Percentiles rank a stretch among this genome's conserved stretches.
phyloP scores from a whole-genome alignment of 495 filamentous ascomycete genomes.

The Penicillium pulvis region DNA sequence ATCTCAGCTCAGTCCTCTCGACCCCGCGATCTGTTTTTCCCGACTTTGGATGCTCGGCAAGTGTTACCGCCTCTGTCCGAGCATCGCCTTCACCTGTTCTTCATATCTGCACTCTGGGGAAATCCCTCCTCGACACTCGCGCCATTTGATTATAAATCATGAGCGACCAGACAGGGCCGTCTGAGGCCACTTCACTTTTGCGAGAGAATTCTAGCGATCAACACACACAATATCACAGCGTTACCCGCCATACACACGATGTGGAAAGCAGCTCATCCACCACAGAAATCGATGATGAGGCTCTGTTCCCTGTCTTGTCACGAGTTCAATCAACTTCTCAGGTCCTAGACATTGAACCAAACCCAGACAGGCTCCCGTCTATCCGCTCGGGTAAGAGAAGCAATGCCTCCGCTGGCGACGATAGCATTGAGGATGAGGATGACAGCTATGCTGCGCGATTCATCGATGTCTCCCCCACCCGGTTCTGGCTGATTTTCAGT shows the following conservation, averaged over 20 bases:
- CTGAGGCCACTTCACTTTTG: slow-evolving; percentile 26
- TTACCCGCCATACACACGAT: slow-evolving; percentile 13
- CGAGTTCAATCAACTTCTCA: slow-evolving; percentile 36
- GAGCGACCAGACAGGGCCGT: not conserved
- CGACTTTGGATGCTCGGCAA: not conserved
- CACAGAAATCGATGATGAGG: slow-evolving; percentile 24
- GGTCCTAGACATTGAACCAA: slow-evolving; percentile 34
- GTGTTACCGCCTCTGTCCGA: not conserved
- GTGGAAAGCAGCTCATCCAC: slow-evolving; percentile 24
- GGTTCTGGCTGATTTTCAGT: slow-evolving; percentile 57
- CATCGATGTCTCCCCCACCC: slow-evolving; percentile 45
- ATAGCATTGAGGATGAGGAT: slow-evolving; percentile 14
- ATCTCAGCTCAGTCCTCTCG: not conserved
- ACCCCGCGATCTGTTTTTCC: not conserved
- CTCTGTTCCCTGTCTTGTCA: slow-evolving; percentile 23
- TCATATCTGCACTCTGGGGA: not conserved
- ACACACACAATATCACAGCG: slow-evolving; percentile 12
- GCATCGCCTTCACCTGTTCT: not conserved
- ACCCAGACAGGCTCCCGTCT: slow-evolving; percentile 29
- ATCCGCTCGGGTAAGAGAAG: slow-evolving; percentile 14
- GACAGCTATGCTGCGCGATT: slow-evolving; percentile 39
- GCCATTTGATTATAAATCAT: not conserved
- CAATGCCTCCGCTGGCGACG: slow-evolving; percentile 15
- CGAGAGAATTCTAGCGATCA: slow-evolving; percentile 8
- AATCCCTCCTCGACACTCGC: not conserved